Percentiles rank a stretch among this genome's conserved stretches.
Evolutionary conservation across 1,139 yeast species (phyloP).

Genomic region (Barnettozyma hawaiiensis): DNA sequence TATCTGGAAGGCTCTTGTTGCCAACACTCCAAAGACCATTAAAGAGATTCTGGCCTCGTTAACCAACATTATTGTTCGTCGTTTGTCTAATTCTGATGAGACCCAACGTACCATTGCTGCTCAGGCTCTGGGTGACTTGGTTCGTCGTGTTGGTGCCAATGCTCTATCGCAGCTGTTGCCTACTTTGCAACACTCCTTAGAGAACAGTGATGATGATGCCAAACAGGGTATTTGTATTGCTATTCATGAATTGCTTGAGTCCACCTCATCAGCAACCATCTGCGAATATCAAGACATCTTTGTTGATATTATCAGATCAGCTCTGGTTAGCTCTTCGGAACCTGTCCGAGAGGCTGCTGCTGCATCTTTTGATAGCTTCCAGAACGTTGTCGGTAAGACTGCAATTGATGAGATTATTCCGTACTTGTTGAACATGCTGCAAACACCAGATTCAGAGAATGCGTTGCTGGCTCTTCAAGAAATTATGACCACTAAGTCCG

Average conservation of each 20-base stretch:
- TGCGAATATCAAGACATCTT: slow-evolving; percentile 61
- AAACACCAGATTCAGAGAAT: slow-evolving; percentile 60
- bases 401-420: slow-evolving; percentile 91
- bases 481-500: slow-evolving; percentile 86
- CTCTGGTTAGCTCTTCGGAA: slow-evolving; percentile 69
- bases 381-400: slow-evolving; percentile 71
- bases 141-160: slow-evolving; percentile 88
- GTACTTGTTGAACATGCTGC: slow-evolving; percentile 65
- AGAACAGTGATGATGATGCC: slow-evolving; percentile 64
- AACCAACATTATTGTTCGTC: slow-evolving; percentile 71
- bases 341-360: slow-evolving; percentile 90
- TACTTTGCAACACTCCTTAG: slow-evolving; percentile 65
- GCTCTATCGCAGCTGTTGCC: slow-evolving; percentile 84
- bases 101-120: slow-evolving; percentile 87
- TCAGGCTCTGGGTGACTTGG: slow-evolving; percentile 89
- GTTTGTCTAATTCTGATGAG: slow-evolving; percentile 76
- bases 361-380: slow-evolving; percentile 80
- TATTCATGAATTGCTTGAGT: slow-evolving; percentile 73
- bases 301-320: slow-evolving; percentile 68
- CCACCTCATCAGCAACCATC: slow-evolving; percentile 62
- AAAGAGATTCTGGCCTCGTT: slow-evolving; percentile 87
- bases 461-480: slow-evolving; percentile 88
- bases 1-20: slow-evolving; percentile 95
- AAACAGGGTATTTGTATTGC: slow-evolving; percentile 98
- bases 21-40: slow-evolving; percentile 94